Percentiles rank a stretch among this genome's conserved stretches.
Evolutionary conservation across 352 stramenopile genomes (phyloP).

Genomic region (Plasmopara muralis): DNA sequence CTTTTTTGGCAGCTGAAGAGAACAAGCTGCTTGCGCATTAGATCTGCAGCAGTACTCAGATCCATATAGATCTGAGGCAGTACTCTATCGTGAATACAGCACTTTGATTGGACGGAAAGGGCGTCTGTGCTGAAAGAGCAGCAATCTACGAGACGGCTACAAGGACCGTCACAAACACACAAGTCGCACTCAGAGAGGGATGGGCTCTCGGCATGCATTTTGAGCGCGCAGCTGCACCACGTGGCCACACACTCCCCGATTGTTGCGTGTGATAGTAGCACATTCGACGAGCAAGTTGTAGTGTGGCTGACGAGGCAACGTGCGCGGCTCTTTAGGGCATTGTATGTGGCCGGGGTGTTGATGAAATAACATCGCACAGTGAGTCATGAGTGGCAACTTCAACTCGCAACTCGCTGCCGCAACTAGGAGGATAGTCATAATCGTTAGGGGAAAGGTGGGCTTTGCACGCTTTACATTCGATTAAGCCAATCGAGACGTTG

Average conservation of each 20-base stretch:
- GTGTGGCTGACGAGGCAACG: background rate
- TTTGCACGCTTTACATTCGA: too few relatives aligned
- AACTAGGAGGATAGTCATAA: too few relatives aligned
- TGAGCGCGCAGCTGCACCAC: background rate
- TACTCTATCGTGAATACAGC: background rate
- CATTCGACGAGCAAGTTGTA: background rate
- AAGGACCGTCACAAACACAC: background rate
- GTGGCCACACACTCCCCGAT: background rate
- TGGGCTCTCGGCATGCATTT: background rate
- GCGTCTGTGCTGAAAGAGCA: background rate
- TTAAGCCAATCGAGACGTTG: too few relatives aligned
- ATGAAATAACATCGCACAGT: too few relatives aligned
- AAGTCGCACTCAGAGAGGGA: background rate
- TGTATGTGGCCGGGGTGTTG: too few relatives aligned
- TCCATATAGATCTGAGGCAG: too few relatives aligned
- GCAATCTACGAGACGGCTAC: background rate
- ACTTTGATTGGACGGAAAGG: background rate
- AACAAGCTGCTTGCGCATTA: too few relatives aligned
- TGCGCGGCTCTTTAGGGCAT: background rate
- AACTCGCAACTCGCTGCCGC: too few relatives aligned
- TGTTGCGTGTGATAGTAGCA: background rate
- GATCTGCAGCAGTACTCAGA: too few relatives aligned
- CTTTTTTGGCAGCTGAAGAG: slow-evolving; percentile 5
- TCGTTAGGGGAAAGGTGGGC: too few relatives aligned
- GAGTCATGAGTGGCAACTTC: too few relatives aligned